Percentiles rank a stretch among this genome's conserved stretches.
Conservation (phyloP, 1,284 basidiomycete genomes). For the Volvariella volvacea region DNA sequence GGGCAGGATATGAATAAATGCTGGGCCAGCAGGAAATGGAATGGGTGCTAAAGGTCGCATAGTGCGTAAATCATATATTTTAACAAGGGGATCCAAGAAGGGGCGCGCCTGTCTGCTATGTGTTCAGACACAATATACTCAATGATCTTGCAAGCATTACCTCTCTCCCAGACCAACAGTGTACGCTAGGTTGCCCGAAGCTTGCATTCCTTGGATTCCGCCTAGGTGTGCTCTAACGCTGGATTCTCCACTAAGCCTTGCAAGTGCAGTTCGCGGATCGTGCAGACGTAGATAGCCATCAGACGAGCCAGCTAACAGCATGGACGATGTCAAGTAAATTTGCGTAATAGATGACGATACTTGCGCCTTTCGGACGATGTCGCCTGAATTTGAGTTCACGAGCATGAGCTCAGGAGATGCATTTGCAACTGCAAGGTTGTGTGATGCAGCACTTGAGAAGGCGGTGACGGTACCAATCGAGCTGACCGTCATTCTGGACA, state of each 20-base stretch:
- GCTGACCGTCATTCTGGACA: constrained; percentile 18
- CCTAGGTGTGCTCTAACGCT: constrained; percentile 73
- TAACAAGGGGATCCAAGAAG: constrained; percentile 87
- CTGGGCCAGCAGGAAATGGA: constrained; percentile 83
- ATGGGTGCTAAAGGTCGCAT: constrained; percentile 79
- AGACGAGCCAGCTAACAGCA: constrained; percentile 70
- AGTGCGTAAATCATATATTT: constrained; percentile 85
- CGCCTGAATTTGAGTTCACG: constrained; percentile 72
- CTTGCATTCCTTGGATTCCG: constrained; percentile 80
- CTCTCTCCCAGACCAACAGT: constrained; percentile 85
- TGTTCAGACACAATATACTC: not conserved
- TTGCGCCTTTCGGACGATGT: constrained; percentile 51
- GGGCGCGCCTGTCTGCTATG: constrained; percentile 87
- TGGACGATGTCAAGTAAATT: constrained; percentile 56
- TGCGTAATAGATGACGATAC: constrained; percentile 56
- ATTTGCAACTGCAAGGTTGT: constrained; percentile 59
- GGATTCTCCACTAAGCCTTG: constrained; percentile 39
- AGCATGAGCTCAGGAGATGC: constrained; percentile 60
- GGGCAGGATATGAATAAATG: constrained; percentile 82
- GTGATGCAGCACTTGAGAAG: constrained; percentile 49
- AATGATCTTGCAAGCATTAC: constrained; percentile 29
- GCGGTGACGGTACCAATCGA: constrained; percentile 43
- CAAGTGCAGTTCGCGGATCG: constrained; percentile 69
- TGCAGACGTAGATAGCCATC: constrained; percentile 84
- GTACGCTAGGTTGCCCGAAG: constrained; percentile 71